phyloP scores from a whole-genome alignment of 805 yeast species.

The Saccharomycopsis selenospora region DNA sequence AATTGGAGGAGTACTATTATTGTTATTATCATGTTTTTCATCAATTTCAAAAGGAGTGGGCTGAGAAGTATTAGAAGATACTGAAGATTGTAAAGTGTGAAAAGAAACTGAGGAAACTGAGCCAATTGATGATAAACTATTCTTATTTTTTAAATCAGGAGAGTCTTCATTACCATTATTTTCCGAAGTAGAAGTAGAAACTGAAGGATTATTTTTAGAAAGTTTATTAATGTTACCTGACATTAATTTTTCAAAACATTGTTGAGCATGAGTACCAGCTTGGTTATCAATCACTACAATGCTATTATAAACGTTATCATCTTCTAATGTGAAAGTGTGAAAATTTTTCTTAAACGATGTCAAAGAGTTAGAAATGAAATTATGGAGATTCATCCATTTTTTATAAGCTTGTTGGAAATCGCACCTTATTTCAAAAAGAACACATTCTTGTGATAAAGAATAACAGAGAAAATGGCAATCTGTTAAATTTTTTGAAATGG shows the following conservation, averaged over 20 bases:
- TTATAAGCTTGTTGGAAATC: conserved; percentile 16
- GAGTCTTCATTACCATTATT: neutral
- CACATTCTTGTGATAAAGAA: conserved; percentile 11
- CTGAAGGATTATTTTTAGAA: neutral
- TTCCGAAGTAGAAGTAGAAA: neutral
- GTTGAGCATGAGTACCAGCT: neutral
- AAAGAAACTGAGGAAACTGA: neutral
- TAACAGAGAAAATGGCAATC: conserved; percentile 14
- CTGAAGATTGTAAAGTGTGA: neutral
- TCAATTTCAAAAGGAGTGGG: conserved; percentile 1
- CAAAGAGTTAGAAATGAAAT: conserved; percentile 10
- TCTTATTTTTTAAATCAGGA: neutral
- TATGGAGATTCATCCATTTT: conserved; percentile 21
- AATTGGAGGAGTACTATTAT: too few relatives aligned
- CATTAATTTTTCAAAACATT: neutral
- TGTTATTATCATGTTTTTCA: too few relatives aligned
- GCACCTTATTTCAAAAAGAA: conserved; percentile 11
- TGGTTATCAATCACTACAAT: neutral
- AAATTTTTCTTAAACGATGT: conserved; percentile 10
- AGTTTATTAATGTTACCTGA: neutral
- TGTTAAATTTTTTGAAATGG: conserved; percentile 8
- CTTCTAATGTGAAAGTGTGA: conserved; percentile 3
- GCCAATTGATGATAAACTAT: neutral
- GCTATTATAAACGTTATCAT: neutral
- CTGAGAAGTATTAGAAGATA: neutral